A percentile compares a stretch with the other conserved stretches of the same genome.
These are phyloP conservation scores for Xenoacremonium recifei DNA, from an alignment of 2,329 filamentous ascomycete genomes.

Conservation along the genomic window DNA sequence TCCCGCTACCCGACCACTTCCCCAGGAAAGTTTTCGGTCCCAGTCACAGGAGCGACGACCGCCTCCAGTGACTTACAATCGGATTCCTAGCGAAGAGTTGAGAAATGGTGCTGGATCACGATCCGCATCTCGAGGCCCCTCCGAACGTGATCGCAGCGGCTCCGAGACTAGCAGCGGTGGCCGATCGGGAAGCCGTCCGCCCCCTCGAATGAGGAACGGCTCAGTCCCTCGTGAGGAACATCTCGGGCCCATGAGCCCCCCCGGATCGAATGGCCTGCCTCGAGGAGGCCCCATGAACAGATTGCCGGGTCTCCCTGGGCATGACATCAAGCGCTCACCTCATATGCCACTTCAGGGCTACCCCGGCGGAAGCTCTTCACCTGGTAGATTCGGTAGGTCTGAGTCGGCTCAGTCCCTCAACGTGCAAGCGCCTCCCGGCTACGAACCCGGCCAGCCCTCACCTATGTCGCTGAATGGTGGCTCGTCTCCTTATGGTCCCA, in stretches of 20 bases:
- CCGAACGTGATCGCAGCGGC: constrained; percentile 53
- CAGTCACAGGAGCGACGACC: constrained; percentile 45
- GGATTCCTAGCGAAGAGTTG: constrained; percentile 43
- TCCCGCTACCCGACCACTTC: constrained; percentile 25
- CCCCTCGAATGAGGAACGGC: constrained; percentile 38
- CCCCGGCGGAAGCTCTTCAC: constrained; percentile 12
- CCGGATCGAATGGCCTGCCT: constrained; percentile 22
- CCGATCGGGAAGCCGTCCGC: constrained; percentile 38
- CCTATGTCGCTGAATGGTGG: constrained; percentile 37
- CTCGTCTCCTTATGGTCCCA: constrained; percentile 14
- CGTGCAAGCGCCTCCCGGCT: constrained; percentile 21
- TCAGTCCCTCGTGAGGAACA: constrained; percentile 37
- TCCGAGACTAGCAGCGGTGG: constrained; percentile 53
- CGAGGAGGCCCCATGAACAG: constrained; percentile 35
- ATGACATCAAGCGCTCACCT: constrained; percentile 42
- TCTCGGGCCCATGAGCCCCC: constrained; percentile 21
- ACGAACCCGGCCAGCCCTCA: constrained; percentile 42
- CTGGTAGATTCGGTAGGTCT: constrained; percentile 19
- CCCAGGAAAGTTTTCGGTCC: constrained; percentile 29
- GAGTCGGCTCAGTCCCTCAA: constrained; percentile 15
- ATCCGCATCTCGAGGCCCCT: constrained; percentile 30
- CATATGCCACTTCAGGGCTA: constrained; percentile 46
- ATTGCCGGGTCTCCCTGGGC: constrained; percentile 48
- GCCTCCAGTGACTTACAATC: constrained; percentile 45
- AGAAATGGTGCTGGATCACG: constrained; percentile 27